Base-by-base conservation (phyloP, 345 rosid species). In the Fremontodendron californicum region DNA sequence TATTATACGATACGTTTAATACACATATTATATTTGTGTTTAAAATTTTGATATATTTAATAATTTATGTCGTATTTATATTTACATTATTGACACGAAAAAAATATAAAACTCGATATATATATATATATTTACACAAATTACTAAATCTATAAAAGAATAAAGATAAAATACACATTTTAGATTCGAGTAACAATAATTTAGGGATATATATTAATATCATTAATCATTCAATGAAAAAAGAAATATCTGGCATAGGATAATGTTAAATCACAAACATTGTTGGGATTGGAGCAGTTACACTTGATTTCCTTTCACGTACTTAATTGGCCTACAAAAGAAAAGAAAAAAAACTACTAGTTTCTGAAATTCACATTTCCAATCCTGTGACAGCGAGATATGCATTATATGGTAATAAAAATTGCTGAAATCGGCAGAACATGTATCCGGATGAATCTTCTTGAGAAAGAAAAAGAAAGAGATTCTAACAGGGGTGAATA, bases 401-500 rank as follows among this genome's bases (percentile, higher is more conserved):
- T 4, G 16, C 7, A 60, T 10, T 33, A 1, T 33, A 33, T 33
- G 3, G 2, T 4, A 4, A 58, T 3, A 29, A 23, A n/a, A 15
- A 16, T 55, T 48, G 40, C 72, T 11, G 63, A 49, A 78, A 54
- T 42, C 15, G 74, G 77, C 39, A 46, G 81, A 61, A 71, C 67
- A 62, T 27, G 54, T 37, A 2, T 69, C 40, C n/a, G 15, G 45
- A 51, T 72, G 67, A 64, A 78, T 52, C 37, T n/a, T n/a, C n/a
- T n/a, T n/a, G n/a, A 52, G 55, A 48, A 63, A 52, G 57, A 37
- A 42, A 51, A 63, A n/a, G n/a, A n/a, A n/a, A n/a, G n/a, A n/a
- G n/a, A n/a, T n/a, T n/a, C n/a, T n/a, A 37, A 51, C 35, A 51
- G 25, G n/a, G n/a, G n/a, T n/a, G n/a, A n/a, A n/a, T n/a, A n/a